Base-by-base conservation (phyloP, 2,329 filamentous ascomycete genomes). In the Rosellinia necatrix region DNA sequence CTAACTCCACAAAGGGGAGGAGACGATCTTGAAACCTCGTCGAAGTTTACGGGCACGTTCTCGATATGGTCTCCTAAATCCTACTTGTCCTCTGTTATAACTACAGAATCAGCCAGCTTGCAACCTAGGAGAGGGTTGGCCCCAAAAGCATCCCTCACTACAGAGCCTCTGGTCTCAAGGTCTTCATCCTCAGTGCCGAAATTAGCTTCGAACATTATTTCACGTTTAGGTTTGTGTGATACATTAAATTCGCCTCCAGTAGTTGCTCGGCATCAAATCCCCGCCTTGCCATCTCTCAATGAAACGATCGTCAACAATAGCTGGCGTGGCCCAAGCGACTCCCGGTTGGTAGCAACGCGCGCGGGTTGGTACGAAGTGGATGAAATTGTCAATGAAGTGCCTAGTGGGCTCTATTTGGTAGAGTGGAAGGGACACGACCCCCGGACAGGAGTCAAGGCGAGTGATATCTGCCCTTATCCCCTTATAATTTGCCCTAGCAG, bases 391-490 rank as follows among this genome's bases (percentile, higher is more conserved):
- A 50, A 53, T 10, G 64, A 70, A 44, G 50, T 34, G 4, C 47
- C 53, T 22, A 30, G 49, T 5, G 57, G 34, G 8, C 32, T 56
- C 7, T 70, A 68, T 53, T 56, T 70, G 4, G 64, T 70, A 1
- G 67, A 69, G 41, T 70, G 68, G 68, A 64, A 68, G 25, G 67
- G 67, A 5, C 15, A 15, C 8, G 60, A 69, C 29, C 63, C 66
- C 10, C 59, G 55, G 3, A 66, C 67, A 2, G 67, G 67, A 6
- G 21, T 49, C 4, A 49, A 53, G 24, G 55, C 53, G 13, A 53
- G 49, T 49, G 9, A 19, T 19, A 25, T 38, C 5, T 52, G 10
- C 8, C 5, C 10, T 35, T 37, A 7, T 37, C 3, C 34, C 6
- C 1, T 21, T n/a, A n/a, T n/a, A n/a, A n/a, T n/a, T n/a, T n/a